These are phyloP conservation scores for Boletus reticuloceps DNA, from an alignment of 768 basidiomycete species.

Conservation along the genomic window DNA sequence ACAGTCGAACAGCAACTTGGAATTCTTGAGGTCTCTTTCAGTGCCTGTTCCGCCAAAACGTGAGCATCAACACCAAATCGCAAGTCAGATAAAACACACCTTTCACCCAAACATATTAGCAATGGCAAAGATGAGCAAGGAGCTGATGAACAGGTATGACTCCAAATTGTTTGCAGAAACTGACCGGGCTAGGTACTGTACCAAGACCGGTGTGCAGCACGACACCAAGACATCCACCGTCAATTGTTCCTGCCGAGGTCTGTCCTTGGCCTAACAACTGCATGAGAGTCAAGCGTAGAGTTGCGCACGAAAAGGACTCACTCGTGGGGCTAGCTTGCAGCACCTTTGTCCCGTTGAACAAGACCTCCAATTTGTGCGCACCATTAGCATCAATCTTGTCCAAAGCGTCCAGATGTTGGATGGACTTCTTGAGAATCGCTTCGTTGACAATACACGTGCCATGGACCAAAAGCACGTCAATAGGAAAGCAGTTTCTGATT, in stretches of 20 bases:
- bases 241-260: conserved; percentile 65
- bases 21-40: conserved; percentile 89
- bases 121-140: conserved; percentile 97
- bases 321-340: conserved; percentile 67
- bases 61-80: conserved; percentile 2
- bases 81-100: conserved; percentile 44
- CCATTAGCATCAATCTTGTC: conserved; percentile 86
- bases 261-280: conserved; percentile 27
- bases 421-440: conserved; percentile 95
- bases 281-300: not conserved
- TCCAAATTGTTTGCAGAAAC: conserved; percentile 96
- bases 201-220: conserved; percentile 97
- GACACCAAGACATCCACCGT: conserved; percentile 90
- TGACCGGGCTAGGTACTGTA: conserved; percentile 92
- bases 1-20: conserved; percentile 92
- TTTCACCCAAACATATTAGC: conserved; percentile 98
- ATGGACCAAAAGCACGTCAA: no score
- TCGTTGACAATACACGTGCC: no score
- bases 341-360: conserved; percentile 97
- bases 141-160: conserved; percentile 96
- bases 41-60: conserved; percentile 52
- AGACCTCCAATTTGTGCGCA: conserved; percentile 79
- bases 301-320: conserved; percentile 13
- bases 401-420: conserved; percentile 72
- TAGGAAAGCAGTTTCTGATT: no score